These are phyloP conservation scores for Isoetes engelmannii DNA, from an alignment of 83 land plant species.

Conservation along the genomic window DNA sequence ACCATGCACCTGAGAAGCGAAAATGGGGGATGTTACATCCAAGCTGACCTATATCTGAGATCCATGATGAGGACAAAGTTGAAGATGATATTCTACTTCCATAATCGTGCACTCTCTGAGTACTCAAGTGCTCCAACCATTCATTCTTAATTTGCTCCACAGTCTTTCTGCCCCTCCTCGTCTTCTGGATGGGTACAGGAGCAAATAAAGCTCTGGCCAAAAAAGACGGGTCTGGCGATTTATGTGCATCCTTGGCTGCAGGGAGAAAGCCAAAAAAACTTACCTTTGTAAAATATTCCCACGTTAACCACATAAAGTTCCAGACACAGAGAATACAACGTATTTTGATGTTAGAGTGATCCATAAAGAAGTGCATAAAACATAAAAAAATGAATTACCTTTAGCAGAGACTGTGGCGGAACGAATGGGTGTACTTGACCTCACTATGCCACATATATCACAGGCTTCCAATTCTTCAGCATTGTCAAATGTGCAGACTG, in stretches of 20 bases:
- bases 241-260: conserved; percentile 47
- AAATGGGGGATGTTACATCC: no score
- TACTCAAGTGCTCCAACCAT: neutral
- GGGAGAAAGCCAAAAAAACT: neutral
- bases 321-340: neutral
- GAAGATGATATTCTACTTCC: no score
- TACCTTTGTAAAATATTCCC: no score
- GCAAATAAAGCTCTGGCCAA: conserved; percentile 73
- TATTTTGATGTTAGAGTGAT: neutral
- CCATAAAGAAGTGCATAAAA: neutral
- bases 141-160: neutral
- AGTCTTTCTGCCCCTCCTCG: conserved; percentile 17
- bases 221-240: conserved; percentile 39
- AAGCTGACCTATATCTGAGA: conserved; percentile 28
- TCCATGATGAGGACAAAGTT: conserved; percentile 7
- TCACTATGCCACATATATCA: conserved; percentile 63
- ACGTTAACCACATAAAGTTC: no score
- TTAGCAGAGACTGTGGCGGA: no score
- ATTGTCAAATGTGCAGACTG: conserved; percentile 68
- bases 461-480: conserved; percentile 40
- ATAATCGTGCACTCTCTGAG: neutral
- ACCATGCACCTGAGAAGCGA: no score
- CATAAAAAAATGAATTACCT: neutral
- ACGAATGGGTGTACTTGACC: conserved; percentile 11
- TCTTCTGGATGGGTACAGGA: conserved; percentile 25